phyloP scores from a whole-genome alignment of 2,329 filamentous ascomycete genomes.

The Didymella glomerata region DNA sequence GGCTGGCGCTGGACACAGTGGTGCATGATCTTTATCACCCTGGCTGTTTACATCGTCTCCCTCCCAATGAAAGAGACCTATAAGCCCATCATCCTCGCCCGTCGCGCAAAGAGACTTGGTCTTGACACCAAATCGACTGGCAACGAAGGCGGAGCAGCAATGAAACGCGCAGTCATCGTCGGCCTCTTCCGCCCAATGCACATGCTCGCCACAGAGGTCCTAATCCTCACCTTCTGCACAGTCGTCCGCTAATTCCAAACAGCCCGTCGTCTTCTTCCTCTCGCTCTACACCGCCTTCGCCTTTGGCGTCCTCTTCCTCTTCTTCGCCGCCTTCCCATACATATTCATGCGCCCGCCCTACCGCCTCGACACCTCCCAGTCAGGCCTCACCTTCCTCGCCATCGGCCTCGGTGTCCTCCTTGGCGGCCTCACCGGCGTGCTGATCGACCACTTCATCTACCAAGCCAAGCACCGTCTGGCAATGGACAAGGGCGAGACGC shows the following conservation, averaged over 20 bases:
- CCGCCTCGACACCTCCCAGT: constrained; percentile 38
- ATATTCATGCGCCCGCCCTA: constrained; percentile 46
- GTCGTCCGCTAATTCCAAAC: constrained; percentile 1
- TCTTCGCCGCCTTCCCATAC: constrained; percentile 48
- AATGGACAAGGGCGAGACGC: constrained; percentile 32
- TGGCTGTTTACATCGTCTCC: constrained; percentile 49
- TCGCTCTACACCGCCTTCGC: constrained; percentile 49
- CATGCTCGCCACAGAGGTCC: constrained; percentile 51
- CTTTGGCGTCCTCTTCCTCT: constrained; percentile 48
- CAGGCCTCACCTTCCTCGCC: constrained; percentile 47
- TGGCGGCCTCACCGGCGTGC: constrained; percentile 40
- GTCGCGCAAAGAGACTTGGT: constrained; percentile 45
- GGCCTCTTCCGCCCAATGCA: constrained; percentile 62
- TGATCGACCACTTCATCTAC: constrained; percentile 51
- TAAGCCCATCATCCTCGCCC: constrained; percentile 58
- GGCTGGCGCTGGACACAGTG: constrained; percentile 57
- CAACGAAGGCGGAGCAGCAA: constrained; percentile 12
- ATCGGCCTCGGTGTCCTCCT: constrained; percentile 45
- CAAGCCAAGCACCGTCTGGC: constrained; percentile 41
- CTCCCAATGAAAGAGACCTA: constrained; percentile 64
- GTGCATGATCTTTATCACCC: constrained; percentile 54
- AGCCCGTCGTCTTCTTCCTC: constrained; percentile 48
- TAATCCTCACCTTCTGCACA: too few species aligned
- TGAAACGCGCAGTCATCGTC: constrained; percentile 46
- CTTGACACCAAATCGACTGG: constrained; percentile 29